These are phyloP conservation scores for Spirogloea muscicola DNA, from an alignment of 139 green algal species.

Conservation along the genomic window DNA sequence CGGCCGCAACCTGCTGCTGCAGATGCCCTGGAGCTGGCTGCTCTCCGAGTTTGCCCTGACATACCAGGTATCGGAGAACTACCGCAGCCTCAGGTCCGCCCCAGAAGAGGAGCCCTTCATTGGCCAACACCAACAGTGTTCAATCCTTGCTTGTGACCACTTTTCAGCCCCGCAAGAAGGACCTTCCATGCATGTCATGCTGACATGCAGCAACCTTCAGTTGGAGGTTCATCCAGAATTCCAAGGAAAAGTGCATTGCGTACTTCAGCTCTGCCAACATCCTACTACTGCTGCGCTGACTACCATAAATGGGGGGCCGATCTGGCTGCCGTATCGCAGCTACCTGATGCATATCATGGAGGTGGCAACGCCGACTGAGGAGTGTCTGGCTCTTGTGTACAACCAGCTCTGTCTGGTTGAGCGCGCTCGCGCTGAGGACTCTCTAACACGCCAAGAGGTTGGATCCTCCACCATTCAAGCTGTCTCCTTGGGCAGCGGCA, in stretches of 20 bases:
- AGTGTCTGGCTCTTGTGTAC: conserved; percentile 28
- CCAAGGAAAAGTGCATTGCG: no score
- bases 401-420: conserved; percentile 13
- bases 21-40: conserved; percentile 39
- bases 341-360: conserved; percentile 44
- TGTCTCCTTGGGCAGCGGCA: neutral
- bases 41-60: conserved; percentile 19
- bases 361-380: conserved; percentile 33
- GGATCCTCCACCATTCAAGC: neutral
- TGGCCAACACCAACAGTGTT: no score
- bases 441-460: conserved; percentile 39
- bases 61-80: conserved; percentile 19
- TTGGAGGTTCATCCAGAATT: no score
- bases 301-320: neutral
- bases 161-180: no score
- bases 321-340: neutral
- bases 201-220: no score
- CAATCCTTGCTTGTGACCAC: neutral
- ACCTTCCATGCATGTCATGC: no score
- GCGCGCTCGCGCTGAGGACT: conserved; percentile 2
- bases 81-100: conserved; percentile 27
- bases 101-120: neutral
- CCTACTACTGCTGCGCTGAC: no score
- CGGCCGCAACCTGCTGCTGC: conserved; percentile 15
- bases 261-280: no score